Base-by-base conservation (phyloP, 177 flowering plant genomes). In the Telopea speciosissima region DNA sequence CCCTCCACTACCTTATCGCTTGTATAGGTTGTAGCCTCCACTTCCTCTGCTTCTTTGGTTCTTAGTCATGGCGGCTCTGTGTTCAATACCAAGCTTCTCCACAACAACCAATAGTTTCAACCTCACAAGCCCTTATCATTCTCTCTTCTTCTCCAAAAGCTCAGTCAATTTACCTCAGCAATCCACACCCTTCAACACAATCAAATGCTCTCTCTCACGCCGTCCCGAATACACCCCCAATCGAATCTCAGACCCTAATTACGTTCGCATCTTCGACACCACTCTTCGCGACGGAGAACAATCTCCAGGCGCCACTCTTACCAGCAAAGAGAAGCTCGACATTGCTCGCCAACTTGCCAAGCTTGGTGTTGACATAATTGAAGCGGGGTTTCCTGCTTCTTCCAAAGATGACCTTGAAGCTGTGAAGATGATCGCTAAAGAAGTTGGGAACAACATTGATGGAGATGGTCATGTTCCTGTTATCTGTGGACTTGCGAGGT, bases 221-320 rank as follows among this genome's bases (percentile, higher is more conserved):
- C 89, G 90, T 7, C 96, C 98, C 1, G 76, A 72, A 0, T 95
- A 95, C 82, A 74, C 85, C 67, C 97, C 97, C 36, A 82, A 84
- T 76, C 90, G 75, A 65, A 95, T 95, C 45, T 24, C 88, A 9
- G 92, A 95, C 81, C 96, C 97, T 21, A 65, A 75, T 54, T 95
- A 92, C 63, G 89, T 92, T 24, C 92, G 99, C 62, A 79, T 95
- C 64, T 95, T 95, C 76, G 99, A 95, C 83, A 95, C 99, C 65
- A 95, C 97, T 16, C 94, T 95, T 69, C 96, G 99, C 44, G 99
- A 92, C 65, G 97, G 99, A 31, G 97, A 95, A 70, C 99, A 95
- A 74, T 92, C 97, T 23, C 99, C 97, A 1, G 99, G 97, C 49
- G 99, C 97, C 74, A 84, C 97, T 65, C 84, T 95, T 84, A 89